Conservation (phyloP, 306 rosid species). For the Parietaria judaica region DNA sequence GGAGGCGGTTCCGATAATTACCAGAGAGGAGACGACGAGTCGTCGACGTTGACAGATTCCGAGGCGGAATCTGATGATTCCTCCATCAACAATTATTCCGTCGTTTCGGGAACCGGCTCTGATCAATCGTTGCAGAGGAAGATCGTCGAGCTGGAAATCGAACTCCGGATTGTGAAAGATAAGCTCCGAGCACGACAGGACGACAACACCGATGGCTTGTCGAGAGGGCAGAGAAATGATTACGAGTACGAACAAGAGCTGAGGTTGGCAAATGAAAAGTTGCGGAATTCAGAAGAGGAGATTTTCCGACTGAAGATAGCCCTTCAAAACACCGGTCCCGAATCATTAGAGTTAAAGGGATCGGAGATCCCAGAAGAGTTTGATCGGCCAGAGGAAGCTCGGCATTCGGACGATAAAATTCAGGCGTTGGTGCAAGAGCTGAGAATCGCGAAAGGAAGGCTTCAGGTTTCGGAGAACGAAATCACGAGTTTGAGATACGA, state of each 20-base stretch:
- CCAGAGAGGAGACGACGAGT: slow-evolving; percentile 78
- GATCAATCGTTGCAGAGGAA: slow-evolving; percentile 51
- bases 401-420: slow-evolving; percentile 26
- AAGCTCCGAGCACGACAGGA: slow-evolving; percentile 58
- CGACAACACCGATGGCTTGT: slow-evolving; percentile 38
- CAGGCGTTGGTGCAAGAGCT: slow-evolving; percentile 43
- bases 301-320: slow-evolving; percentile 37
- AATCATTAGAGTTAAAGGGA: slow-evolving; percentile 17
- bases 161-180: slow-evolving; percentile 70
- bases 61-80: slow-evolving; percentile 89
- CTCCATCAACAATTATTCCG: slow-evolving; percentile 75
- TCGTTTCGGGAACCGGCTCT: slow-evolving; percentile 32
- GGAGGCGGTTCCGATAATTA: slow-evolving; percentile 50
- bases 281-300: slow-evolving; percentile 44
- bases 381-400: slow-evolving; percentile 21
- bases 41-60: slow-evolving; percentile 71
- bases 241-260: slow-evolving; percentile 46
- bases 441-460: slow-evolving; percentile 43
- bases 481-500: slow-evolving; percentile 46
- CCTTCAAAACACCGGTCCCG: slow-evolving; percentile 30
- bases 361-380: slow-evolving; percentile 23
- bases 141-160: slow-evolving; percentile 68
- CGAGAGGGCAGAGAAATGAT: slow-evolving; percentile 31
- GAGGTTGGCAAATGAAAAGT: slow-evolving; percentile 44
- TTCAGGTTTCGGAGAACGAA: slow-evolving; percentile 47